phyloP scores from a whole-genome alignment of 305 asterid species.

The Fraxinus sp. region DNA sequence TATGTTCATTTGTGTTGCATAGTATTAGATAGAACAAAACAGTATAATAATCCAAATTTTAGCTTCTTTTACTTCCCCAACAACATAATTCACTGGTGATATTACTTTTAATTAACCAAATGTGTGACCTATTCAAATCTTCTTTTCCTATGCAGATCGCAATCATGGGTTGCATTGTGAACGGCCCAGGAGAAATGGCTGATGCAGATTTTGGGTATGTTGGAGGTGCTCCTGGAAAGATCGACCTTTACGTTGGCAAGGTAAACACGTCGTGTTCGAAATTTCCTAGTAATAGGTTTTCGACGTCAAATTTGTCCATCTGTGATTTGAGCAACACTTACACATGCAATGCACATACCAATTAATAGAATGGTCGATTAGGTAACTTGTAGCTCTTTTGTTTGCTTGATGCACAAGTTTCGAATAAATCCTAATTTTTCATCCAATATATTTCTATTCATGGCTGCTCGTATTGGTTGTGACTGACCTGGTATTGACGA shows the following conservation, averaged over 20 bases:
- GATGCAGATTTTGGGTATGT: slow-evolving; percentile 99
- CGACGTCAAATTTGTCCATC: not conserved
- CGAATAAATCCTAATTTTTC: not conserved
- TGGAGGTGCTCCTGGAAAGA: slow-evolving; percentile 99
- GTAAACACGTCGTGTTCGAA: slow-evolving; percentile 30
- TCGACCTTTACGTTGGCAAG: slow-evolving; percentile 97
- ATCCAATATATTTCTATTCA: not conserved
- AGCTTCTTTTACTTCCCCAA: not conserved
- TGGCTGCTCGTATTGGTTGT: not conserved
- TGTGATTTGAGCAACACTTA: not conserved
- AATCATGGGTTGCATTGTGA: slow-evolving; percentile 99
- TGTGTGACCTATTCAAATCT: not conserved
- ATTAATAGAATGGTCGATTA: not conserved
- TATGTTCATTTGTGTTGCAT: not conserved
- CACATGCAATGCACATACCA: not conserved
- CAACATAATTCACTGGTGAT: not conserved
- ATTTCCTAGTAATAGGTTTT: not conserved
- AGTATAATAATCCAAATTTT: not conserved
- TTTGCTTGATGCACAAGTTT: not conserved
- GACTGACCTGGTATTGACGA: not conserved
- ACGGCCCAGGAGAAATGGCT: slow-evolving; percentile 99
- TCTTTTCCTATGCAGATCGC: slow-evolving; percentile 62
- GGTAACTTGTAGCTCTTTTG: not conserved
- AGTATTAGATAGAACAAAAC: not conserved
- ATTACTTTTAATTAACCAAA: not conserved